Percentiles rank a stretch among this genome's conserved stretches.
Conservation (phyloP, 495 filamentous ascomycete species). For the Venustampulla echinocandica region DNA sequence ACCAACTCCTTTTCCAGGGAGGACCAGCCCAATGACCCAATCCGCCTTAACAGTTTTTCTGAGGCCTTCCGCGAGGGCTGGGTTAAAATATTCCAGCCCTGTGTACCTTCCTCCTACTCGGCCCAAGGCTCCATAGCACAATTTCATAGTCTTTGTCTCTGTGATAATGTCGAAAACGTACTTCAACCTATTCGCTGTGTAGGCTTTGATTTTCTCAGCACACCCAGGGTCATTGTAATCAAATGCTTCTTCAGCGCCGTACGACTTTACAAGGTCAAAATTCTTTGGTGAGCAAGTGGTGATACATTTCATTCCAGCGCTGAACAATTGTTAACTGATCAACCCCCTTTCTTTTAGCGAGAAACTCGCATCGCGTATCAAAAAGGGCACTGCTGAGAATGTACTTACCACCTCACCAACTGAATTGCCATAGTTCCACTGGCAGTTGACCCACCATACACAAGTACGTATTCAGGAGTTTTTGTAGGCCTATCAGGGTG, state of each 20-base stretch:
- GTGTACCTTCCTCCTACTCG: slow-evolving; percentile 35
- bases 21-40: slow-evolving; percentile 25
- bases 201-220: slow-evolving; percentile 33
- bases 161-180: slow-evolving; percentile 30
- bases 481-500: slow-evolving; percentile 20
- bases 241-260: slow-evolving; percentile 44
- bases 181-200: slow-evolving; percentile 26
- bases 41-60: slow-evolving; percentile 20
- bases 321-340: too few species aligned
- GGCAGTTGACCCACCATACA: slow-evolving; percentile 53
- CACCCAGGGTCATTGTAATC: slow-evolving; percentile 42
- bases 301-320: slow-evolving; percentile 31
- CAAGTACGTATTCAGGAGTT: slow-evolving; percentile 36
- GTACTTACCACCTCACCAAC: slow-evolving; percentile 35
- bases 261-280: slow-evolving; percentile 40
- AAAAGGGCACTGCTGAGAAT: slow-evolving; percentile 23
- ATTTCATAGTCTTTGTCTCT: slow-evolving; percentile 20
- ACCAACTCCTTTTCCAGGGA: slow-evolving; percentile 23
- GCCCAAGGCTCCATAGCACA: slow-evolving; percentile 35
- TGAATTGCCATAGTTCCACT: slow-evolving; percentile 55
- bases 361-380: background rate
- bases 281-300: slow-evolving; percentile 49
- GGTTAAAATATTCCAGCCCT: slow-evolving; percentile 17
- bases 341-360: background rate
- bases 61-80: slow-evolving; percentile 23